Evolutionary conservation across 352 stramenopile species (phyloP).

Genomic region (Elongisporangium anandrum): DNA sequence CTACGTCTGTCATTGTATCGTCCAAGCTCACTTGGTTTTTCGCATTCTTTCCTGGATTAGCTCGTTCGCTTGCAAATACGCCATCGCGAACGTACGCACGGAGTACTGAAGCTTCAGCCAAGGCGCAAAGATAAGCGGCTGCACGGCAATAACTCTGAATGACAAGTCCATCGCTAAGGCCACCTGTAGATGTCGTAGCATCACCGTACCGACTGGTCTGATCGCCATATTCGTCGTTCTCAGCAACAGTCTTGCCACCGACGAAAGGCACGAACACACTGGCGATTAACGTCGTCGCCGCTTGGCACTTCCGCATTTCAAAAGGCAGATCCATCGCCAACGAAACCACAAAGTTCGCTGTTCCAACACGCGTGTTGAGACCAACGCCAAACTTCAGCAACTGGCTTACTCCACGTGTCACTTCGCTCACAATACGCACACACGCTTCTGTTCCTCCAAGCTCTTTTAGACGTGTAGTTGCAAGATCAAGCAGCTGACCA

Average conservation of each 20-base stretch:
- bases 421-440: slow-evolving; percentile 43
- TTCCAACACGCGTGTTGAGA: slow-evolving; percentile 76
- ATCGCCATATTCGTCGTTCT: slow-evolving; percentile 74
- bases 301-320: slow-evolving; percentile 65
- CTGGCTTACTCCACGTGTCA: slow-evolving; percentile 42
- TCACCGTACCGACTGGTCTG: slow-evolving; percentile 49
- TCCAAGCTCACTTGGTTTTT: neutral
- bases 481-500: slow-evolving; percentile 60
- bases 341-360: slow-evolving; percentile 73
- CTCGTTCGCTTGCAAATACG: slow-evolving; percentile 45
- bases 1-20: neutral
- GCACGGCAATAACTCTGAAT: slow-evolving; percentile 72
- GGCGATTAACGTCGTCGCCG: slow-evolving; percentile 46
- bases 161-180: slow-evolving; percentile 52
- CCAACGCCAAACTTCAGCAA: slow-evolving; percentile 74
- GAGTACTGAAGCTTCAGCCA: slow-evolving; percentile 42
- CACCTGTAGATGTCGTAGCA: slow-evolving; percentile 13
- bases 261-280: slow-evolving; percentile 63
- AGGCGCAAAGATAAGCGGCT: slow-evolving; percentile 63
- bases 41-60: slow-evolving; percentile 9
- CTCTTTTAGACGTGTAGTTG: slow-evolving; percentile 51
- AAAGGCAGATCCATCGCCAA: slow-evolving; percentile 61
- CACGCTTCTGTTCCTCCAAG: slow-evolving; percentile 33
- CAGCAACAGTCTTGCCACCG: slow-evolving; percentile 37
- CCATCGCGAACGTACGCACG: slow-evolving; percentile 56